These are phyloP conservation scores for Astrothelium macrocarpum DNA, from an alignment of 495 filamentous ascomycete species.

Conservation along the genomic window DNA sequence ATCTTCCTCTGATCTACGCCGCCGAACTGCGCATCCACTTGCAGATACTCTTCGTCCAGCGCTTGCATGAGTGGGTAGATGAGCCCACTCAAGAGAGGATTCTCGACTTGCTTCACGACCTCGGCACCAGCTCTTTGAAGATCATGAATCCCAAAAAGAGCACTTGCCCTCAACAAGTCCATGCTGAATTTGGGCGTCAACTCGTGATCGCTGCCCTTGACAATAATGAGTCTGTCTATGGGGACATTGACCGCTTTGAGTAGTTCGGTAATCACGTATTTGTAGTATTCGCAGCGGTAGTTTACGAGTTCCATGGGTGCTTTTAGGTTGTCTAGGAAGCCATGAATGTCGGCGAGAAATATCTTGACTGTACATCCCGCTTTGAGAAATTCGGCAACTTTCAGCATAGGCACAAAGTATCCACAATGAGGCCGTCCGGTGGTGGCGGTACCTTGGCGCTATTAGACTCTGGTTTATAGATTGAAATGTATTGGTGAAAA, in stretches of 20 bases:
- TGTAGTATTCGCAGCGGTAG: conserved; percentile 37
- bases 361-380: conserved; percentile 59
- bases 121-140: conserved; percentile 84
- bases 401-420: conserved; percentile 78
- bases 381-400: conserved; percentile 77
- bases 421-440: conserved; percentile 72
- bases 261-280: conserved; percentile 28
- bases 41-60: conserved; percentile 82
- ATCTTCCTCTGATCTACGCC: conserved; percentile 86
- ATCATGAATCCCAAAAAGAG: conserved; percentile 43
- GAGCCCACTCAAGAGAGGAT: conserved; percentile 64
- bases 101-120: conserved; percentile 80
- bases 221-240: conserved; percentile 70
- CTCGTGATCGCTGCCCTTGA: conserved; percentile 81
- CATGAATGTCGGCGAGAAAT: conserved; percentile 48
- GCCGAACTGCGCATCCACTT: conserved; percentile 72
- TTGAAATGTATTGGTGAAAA: conserved; percentile 9
- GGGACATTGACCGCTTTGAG: conserved; percentile 36
- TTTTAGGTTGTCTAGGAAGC: conserved; percentile 75
- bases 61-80: conserved; percentile 87
- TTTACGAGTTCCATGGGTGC: conserved; percentile 83
- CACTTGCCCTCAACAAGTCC: conserved; percentile 51
- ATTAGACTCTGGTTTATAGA: background rate
- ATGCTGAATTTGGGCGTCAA: conserved; percentile 53
- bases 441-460: conserved; percentile 55